A percentile compares a stretch with the other conserved stretches of the same genome.
These are phyloP conservation scores for Arabidopsis lyrata DNA, from an alignment of 441 rosid species.

Conservation along the genomic window DNA sequence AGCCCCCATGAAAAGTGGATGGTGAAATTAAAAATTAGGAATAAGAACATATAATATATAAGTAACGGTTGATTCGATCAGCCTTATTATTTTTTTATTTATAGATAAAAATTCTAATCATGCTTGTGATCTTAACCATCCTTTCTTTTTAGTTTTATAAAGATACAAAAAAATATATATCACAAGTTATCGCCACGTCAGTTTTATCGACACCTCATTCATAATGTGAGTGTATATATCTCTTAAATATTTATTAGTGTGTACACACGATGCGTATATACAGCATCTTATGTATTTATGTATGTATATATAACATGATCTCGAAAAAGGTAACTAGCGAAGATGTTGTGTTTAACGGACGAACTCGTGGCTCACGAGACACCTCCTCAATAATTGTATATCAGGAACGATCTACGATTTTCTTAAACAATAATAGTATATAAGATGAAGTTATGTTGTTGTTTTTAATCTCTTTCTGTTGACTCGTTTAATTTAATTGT, in stretches of 20 bases:
- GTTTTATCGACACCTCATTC: slow-evolving; percentile 42
- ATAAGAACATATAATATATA: slow-evolving; percentile 15
- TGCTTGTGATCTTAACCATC: slow-evolving; percentile 41
- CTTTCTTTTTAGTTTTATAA: slow-evolving; percentile 35
- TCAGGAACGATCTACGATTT: not conserved
- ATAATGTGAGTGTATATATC: slow-evolving; percentile 21
- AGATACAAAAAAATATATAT: slow-evolving; percentile 23
- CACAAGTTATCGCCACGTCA: slow-evolving; percentile 44
- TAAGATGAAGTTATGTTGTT: not conserved
- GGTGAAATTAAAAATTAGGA: not conserved
- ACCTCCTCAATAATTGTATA: slow-evolving; percentile 26
- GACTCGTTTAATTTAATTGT: not conserved
- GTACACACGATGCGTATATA: slow-evolving; percentile 28
- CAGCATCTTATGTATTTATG: not conserved
- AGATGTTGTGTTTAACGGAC: slow-evolving; percentile 32
- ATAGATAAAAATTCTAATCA: slow-evolving; percentile 12
- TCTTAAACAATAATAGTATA: not conserved
- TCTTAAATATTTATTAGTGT: slow-evolving; percentile 19
- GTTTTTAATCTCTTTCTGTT: not conserved
- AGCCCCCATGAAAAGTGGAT: slow-evolving; percentile 28
- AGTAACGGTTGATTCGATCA: slow-evolving; percentile 45
- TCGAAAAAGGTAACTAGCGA: slow-evolving; percentile 17
- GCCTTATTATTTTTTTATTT: slow-evolving; percentile 4
- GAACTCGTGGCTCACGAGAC: slow-evolving; percentile 34
- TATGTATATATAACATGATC: slow-evolving; percentile 8